A percentile compares a stretch with the other conserved stretches of the same genome.
Evolutionary conservation across 2,329 filamentous ascomycete species (phyloP).

Genomic region (Exophiala aquamarina): DNA sequence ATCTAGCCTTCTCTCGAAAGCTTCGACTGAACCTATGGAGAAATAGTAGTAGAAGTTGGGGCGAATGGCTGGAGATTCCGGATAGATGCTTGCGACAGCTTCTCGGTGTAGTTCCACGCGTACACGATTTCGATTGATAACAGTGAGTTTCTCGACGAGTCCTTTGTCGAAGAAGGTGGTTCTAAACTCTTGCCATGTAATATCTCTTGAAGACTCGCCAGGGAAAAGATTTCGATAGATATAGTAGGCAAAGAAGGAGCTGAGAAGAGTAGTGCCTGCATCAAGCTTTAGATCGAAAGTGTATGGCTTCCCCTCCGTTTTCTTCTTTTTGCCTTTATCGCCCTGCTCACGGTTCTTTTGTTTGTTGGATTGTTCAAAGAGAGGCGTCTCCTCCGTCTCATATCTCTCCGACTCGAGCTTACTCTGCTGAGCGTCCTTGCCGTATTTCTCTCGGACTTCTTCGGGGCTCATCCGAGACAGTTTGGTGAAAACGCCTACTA

Average conservation of each 20-base stretch:
- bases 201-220: conserved; percentile 69
- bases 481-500: conserved; percentile 57
- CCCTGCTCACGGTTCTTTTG: conserved; percentile 33
- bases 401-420: conserved; percentile 24
- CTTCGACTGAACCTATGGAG: conserved; percentile 90
- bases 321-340: conserved; percentile 29
- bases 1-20: conserved; percentile 86
- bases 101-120: conserved; percentile 78
- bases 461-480: conserved; percentile 55
- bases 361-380: conserved; percentile 28
- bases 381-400: conserved; percentile 16
- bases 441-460: conserved; percentile 36
- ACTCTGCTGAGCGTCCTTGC: conserved; percentile 28
- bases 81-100: conserved; percentile 69
- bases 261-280: conserved; percentile 56
- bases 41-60: conserved; percentile 84
- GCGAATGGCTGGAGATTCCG: conserved; percentile 69
- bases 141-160: conserved; percentile 85
- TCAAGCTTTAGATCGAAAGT: conserved; percentile 53
- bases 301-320: conserved; percentile 38
- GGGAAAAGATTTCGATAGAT: conserved; percentile 66
- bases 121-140: conserved; percentile 75
- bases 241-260: conserved; percentile 62
- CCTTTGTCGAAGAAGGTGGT: conserved; percentile 95
- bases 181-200: conserved; percentile 96